Conservation (phyloP, 1,139 yeast species). For the Zygotorulaspora mrakii region DNA sequence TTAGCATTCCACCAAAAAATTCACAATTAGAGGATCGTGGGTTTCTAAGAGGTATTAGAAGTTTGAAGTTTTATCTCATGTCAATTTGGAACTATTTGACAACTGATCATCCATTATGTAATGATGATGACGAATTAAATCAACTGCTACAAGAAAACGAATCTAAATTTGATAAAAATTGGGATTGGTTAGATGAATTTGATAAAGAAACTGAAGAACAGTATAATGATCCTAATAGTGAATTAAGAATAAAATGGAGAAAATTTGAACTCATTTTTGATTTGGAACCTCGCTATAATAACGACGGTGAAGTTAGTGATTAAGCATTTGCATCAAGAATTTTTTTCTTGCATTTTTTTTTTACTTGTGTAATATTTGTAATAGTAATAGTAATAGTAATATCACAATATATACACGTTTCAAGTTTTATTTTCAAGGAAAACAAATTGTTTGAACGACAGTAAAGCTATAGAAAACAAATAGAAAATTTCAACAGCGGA, state of each 20-base stretch:
- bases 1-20: slow-evolving; percentile 65
- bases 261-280: slow-evolving; percentile 37
- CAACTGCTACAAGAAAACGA: slow-evolving; percentile 35
- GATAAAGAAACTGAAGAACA: slow-evolving; percentile 40
- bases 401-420: too few species aligned
- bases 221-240: slow-evolving; percentile 29
- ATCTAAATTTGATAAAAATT: slow-evolving; percentile 31
- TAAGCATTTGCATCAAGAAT: slow-evolving; percentile 12
- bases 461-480: slow-evolving; percentile 26
- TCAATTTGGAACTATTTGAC: slow-evolving; percentile 51
- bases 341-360: neutral
- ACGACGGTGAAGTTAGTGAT: slow-evolving; percentile 35
- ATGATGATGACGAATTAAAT: slow-evolving; percentile 26
- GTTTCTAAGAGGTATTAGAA: slow-evolving; percentile 72
- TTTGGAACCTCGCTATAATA: slow-evolving; percentile 35
- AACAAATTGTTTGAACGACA: slow-evolving; percentile 24
- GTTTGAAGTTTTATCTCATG: slow-evolving; percentile 61
- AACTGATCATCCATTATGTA: slow-evolving; percentile 34
- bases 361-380: slow-evolving; percentile 1
- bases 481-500: slow-evolving; percentile 24
- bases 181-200: slow-evolving; percentile 51
- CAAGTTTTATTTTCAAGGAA: neutral
- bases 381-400: neutral
- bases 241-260: slow-evolving; percentile 36
- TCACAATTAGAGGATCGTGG: slow-evolving; percentile 70